A percentile compares a stretch with the other conserved stretches of the same genome.
phyloP scores from a whole-genome alignment of 768 basidiomycete genomes.

The Boletus rubescentipes region DNA sequence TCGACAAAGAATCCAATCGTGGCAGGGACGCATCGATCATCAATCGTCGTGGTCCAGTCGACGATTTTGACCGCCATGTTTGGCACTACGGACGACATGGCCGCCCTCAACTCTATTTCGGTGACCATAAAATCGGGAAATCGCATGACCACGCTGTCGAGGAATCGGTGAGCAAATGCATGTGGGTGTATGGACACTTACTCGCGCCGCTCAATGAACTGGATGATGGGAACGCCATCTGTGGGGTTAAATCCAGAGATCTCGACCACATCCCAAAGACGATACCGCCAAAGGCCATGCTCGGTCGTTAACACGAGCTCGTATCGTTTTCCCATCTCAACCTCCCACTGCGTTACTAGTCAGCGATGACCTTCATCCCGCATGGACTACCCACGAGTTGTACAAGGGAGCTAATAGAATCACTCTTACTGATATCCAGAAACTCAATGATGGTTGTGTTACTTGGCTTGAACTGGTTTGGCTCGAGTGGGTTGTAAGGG shows the following conservation, averaged over 20 bases:
- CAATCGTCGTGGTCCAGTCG: conserved; percentile 17
- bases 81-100: background rate
- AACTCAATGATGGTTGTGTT: conserved; percentile 9
- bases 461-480: conserved; percentile 7
- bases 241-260: conserved; percentile 16
- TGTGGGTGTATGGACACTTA: background rate
- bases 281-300: conserved; percentile 23
- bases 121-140: conserved; percentile 7
- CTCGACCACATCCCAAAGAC: conserved; percentile 22
- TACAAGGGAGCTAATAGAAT: background rate
- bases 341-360: conserved; percentile 18
- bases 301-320: conserved; percentile 17
- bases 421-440: conserved; percentile 10
- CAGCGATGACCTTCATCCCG: background rate
- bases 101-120: conserved; percentile 10
- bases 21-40: conserved; percentile 1
- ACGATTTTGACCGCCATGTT: background rate
- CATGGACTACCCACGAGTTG: background rate
- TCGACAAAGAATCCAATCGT: conserved; percentile 20
- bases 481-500: conserved; percentile 4
- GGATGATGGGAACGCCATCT: conserved; percentile 17
- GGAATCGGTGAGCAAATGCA: background rate
- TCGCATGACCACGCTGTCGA: conserved; percentile 5
- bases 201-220: conserved; percentile 13
- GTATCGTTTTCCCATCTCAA: conserved; percentile 9